phyloP scores from a whole-genome alignment of 768 basidiomycete species.

The Mycena rebaudengoi region DNA sequence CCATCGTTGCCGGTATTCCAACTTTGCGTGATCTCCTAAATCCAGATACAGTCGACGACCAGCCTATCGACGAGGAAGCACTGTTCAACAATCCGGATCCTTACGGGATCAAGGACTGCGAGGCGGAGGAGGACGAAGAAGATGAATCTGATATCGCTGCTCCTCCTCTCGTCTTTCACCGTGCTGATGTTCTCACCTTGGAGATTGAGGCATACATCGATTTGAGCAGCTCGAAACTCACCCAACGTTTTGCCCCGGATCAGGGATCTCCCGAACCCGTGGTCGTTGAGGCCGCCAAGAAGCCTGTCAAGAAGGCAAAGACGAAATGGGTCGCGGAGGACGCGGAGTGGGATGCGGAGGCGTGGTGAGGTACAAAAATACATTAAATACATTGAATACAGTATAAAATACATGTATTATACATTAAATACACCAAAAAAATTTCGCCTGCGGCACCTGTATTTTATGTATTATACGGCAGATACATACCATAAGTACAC shows the following conservation, averaged over 20 bases:
- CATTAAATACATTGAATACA: neutral
- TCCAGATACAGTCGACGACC: neutral
- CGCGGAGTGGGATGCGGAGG: neutral
- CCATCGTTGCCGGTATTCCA: neutral
- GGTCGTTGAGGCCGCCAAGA: neutral
- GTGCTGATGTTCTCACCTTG: neutral
- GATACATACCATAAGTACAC: too few species aligned
- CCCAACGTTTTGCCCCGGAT: neutral
- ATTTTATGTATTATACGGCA: conserved; percentile 1
- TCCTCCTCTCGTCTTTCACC: neutral
- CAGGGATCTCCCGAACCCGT: neutral
- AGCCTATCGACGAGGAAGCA: neutral
- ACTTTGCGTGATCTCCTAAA: neutral
- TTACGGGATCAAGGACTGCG: neutral
- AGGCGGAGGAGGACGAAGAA: conserved; percentile 1
- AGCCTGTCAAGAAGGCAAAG: neutral
- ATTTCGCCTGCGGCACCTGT: neutral
- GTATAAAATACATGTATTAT: too few species aligned
- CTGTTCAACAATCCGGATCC: conserved; percentile 7
- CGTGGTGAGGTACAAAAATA: neutral
- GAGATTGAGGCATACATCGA: conserved; percentile 3
- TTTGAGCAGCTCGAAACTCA: neutral
- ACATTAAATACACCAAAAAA: neutral
- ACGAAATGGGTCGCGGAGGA: neutral
- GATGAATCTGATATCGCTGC: neutral